These are phyloP conservation scores for Paecilomyces formosus DNA, from an alignment of 2,329 filamentous ascomycete species.

Conservation along the genomic window DNA sequence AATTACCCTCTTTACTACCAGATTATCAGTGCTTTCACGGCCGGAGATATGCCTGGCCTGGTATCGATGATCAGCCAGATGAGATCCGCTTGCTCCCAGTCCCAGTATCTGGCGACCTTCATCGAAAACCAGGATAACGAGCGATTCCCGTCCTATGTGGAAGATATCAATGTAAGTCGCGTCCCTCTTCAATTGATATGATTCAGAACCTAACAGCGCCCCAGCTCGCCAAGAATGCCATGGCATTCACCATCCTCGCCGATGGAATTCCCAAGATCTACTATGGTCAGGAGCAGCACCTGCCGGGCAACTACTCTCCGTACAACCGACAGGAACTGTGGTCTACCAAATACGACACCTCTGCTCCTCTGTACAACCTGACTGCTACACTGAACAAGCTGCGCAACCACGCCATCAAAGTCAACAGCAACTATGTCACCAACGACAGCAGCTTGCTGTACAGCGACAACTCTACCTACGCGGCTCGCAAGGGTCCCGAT, in stretches of 20 bases:
- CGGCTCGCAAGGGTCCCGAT: conserved; percentile 35
- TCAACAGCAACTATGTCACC: conserved; percentile 26
- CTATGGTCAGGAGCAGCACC: conserved; percentile 56
- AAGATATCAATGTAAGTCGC: conserved; percentile 36
- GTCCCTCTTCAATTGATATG: not conserved
- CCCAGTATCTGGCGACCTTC: conserved; percentile 42
- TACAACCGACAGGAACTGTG: conserved; percentile 48
- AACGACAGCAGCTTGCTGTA: conserved; percentile 31
- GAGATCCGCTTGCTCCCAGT: conserved; percentile 24
- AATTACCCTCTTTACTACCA: conserved; percentile 32
- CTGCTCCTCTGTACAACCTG: conserved; percentile 38
- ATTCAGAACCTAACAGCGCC: conserved; percentile 1
- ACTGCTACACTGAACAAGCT: conserved; percentile 41
- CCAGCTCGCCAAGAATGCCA: conserved; percentile 49
- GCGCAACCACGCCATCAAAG: conserved; percentile 34
- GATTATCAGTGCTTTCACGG: conserved; percentile 17
- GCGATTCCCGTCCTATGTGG: conserved; percentile 44
- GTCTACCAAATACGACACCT: conserved; percentile 41
- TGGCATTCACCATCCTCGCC: conserved; percentile 49
- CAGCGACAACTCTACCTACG: conserved; percentile 30
- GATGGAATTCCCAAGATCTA: conserved; percentile 56
- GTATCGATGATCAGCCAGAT: conserved; percentile 9
- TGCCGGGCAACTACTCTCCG: conserved; percentile 39
- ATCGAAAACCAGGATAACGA: conserved; percentile 53
- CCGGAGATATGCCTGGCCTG: conserved; percentile 15